phyloP scores from a whole-genome alignment of 371 early-diverging fungal species.

The Mortierella sp. region DNA sequence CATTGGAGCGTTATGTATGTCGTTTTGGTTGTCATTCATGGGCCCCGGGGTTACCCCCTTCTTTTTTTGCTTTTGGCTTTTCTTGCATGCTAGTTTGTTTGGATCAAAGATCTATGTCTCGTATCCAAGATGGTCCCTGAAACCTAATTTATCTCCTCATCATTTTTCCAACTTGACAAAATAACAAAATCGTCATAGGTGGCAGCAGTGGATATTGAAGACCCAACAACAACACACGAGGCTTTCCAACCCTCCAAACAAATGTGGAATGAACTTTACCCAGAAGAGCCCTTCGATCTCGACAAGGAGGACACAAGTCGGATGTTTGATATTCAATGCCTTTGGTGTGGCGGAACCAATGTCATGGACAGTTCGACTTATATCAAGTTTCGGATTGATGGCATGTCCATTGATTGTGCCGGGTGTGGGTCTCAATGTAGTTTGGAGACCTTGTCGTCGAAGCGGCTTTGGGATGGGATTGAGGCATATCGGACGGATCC shows the following conservation, averaged over 20 bases:
- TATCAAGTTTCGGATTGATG: slow-evolving; percentile 57
- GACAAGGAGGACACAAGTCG: slow-evolving; percentile 45
- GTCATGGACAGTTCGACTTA: slow-evolving; percentile 57
- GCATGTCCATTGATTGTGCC: slow-evolving; percentile 52
- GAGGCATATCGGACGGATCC: slow-evolving; percentile 44
- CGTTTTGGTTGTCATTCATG: background rate
- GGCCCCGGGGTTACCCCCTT: background rate
- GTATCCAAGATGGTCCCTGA: background rate
- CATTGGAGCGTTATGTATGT: slow-evolving; percentile 52
- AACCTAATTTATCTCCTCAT: background rate
- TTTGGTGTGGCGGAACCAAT: slow-evolving; percentile 53
- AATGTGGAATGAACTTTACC: slow-evolving; percentile 50
- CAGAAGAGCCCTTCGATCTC: slow-evolving; percentile 49
- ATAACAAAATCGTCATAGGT: slow-evolving; percentile 34
- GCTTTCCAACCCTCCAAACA: slow-evolving; percentile 37
- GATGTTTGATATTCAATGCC: slow-evolving; percentile 57
- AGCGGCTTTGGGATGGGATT: slow-evolving; percentile 55
- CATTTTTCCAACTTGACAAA: background rate
- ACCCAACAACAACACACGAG: slow-evolving; percentile 48
- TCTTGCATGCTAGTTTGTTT: background rate
- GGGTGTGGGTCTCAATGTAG: slow-evolving; percentile 54
- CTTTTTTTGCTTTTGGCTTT: background rate
- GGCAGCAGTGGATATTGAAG: slow-evolving; percentile 50
- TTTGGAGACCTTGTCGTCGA: slow-evolving; percentile 52
- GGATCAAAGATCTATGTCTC: background rate